Percentiles rank a stretch among this genome's conserved stretches.
Evolutionary conservation across 305 asterid genomes (phyloP).

Genomic region (Caryopteris hybrid): DNA sequence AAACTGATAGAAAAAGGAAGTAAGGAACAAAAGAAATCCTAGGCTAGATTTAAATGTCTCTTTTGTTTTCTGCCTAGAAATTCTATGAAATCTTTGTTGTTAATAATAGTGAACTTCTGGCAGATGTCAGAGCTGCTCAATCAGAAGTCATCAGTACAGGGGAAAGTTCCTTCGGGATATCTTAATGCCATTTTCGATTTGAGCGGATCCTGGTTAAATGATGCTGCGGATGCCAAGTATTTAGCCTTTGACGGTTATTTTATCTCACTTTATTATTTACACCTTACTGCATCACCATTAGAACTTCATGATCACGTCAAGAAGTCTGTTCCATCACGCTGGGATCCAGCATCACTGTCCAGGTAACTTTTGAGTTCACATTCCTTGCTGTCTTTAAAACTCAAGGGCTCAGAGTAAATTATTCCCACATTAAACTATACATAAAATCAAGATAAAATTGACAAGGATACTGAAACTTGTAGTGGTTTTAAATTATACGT

Average conservation of each 20-base stretch:
- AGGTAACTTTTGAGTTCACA: constrained; percentile 41
- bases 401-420: background rate
- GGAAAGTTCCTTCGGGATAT: constrained; percentile 95
- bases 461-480: background rate
- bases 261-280: constrained; percentile 80
- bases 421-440: background rate
- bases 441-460: background rate
- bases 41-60: background rate
- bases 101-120: constrained; percentile 23
- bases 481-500: background rate
- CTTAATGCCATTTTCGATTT: constrained; percentile 84
- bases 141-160: constrained; percentile 84
- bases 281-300: constrained; percentile 78
- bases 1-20: background rate
- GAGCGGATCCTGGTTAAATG: constrained; percentile 92
- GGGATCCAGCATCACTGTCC: constrained; percentile 93
- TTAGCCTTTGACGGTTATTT: constrained; percentile 94
- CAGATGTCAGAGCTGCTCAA: constrained; percentile 98
- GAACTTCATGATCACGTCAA: constrained; percentile 87
- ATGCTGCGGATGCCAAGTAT: constrained; percentile 75
- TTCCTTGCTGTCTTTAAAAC: background rate
- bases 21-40: background rate
- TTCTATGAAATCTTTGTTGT: constrained; percentile 9
- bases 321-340: constrained; percentile 86
- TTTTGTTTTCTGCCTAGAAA: background rate